A percentile compares a stretch with the other conserved stretches of the same genome.
Evolutionary conservation across 768 basidiomycete species (phyloP).

Genomic region (Brasilioporus rufonigricans): DNA sequence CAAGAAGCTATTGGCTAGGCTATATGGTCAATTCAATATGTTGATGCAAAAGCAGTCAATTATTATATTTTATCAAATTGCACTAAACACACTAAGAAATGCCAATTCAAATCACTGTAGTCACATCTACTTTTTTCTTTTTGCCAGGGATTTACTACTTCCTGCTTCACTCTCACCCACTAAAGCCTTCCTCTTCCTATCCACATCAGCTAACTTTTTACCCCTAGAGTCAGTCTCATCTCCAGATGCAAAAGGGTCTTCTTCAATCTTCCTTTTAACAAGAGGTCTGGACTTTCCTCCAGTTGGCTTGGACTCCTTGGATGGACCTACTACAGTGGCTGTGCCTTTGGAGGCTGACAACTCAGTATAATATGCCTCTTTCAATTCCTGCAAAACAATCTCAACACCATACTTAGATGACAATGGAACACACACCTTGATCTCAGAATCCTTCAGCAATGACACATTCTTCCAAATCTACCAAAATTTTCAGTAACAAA

Average conservation of each 20-base stretch:
- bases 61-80: background rate
- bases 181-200: slow-evolving; percentile 11
- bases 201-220: slow-evolving; percentile 13
- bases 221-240: slow-evolving; percentile 26
- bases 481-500: background rate
- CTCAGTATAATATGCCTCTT: slow-evolving; percentile 58
- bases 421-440: slow-evolving; percentile 46
- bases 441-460: slow-evolving; percentile 57
- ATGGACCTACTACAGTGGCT: slow-evolving; percentile 18
- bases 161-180: slow-evolving; percentile 32
- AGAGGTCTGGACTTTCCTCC: slow-evolving; percentile 39
- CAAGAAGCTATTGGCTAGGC: no score
- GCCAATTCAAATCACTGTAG: background rate
- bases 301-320: slow-evolving; percentile 18
- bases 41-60: no score
- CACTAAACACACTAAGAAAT: background rate
- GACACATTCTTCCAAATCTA: slow-evolving; percentile 70
- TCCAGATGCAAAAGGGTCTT: slow-evolving; percentile 59
- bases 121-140: slow-evolving; percentile 33
- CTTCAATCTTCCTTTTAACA: slow-evolving; percentile 42
- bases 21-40: no score
- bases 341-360: slow-evolving; percentile 36
- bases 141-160: slow-evolving; percentile 33
- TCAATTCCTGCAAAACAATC: slow-evolving; percentile 48
- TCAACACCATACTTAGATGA: background rate